Conservation (phyloP, 208 protist species). For the Acanthamoeba sp. region DNA sequence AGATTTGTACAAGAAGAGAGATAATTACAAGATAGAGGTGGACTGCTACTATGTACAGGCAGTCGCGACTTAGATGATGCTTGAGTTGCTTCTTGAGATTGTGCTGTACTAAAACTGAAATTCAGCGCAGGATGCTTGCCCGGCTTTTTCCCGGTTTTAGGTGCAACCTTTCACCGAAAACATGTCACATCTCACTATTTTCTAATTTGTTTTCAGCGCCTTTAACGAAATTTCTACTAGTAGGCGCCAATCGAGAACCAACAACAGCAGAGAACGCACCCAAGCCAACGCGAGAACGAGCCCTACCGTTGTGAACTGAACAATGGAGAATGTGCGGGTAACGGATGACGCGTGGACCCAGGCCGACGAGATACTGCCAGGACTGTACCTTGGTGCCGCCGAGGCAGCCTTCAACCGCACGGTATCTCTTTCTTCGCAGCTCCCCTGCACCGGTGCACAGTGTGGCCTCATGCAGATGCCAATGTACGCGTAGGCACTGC, state of each 20-base stretch:
- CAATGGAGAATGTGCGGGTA: not conserved
- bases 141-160: not conserved
- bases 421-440: not conserved
- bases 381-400: not conserved
- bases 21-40: not conserved
- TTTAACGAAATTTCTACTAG: no score
- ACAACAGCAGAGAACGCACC: not conserved
- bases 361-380: constrained; percentile 15
- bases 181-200: no score
- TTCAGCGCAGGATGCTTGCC: not conserved
- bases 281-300: no score
- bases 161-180: not conserved
- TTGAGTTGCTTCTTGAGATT: not conserved
- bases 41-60: not conserved
- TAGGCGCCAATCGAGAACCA: no score
- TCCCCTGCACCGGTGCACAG: no score
- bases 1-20: not conserved
- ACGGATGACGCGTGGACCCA: not conserved
- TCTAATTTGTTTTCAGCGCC: no score
- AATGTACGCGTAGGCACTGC: not conserved
- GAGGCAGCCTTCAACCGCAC: not conserved
- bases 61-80: not conserved
- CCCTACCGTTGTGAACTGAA: not conserved
- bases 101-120: not conserved
- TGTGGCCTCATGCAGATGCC: no score